phyloP scores from a whole-genome alignment of 2,329 filamentous ascomycete genomes.

The Endocalyx cinctus region DNA sequence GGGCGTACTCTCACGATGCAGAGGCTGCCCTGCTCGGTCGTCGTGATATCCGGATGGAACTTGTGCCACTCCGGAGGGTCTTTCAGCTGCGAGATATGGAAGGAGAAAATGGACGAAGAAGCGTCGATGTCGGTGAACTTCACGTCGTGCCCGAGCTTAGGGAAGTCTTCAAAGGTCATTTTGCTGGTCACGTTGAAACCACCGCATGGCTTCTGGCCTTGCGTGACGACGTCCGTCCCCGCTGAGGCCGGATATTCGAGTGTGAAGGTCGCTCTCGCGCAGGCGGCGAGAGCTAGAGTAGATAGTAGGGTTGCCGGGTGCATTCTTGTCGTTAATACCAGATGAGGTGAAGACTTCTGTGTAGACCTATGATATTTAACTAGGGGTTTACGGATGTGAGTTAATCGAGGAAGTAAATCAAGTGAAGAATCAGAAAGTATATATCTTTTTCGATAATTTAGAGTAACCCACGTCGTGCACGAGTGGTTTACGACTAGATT shows the following conservation, averaged over 20 bases:
- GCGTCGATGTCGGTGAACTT: not conserved
- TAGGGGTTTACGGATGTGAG: too few species aligned
- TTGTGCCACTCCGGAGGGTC: not conserved
- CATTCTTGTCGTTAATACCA: too few species aligned
- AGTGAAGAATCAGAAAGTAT: too few species aligned
- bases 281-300: constrained; percentile 5
- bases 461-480: too few species aligned
- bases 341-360: too few species aligned
- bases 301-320: too few species aligned
- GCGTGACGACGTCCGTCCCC: not conserved
- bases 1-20: not conserved
- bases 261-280: not conserved
- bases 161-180: not conserved
- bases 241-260: not conserved
- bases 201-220: not conserved
- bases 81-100: not conserved
- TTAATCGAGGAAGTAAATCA: too few species aligned
- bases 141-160: not conserved
- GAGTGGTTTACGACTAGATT: too few species aligned
- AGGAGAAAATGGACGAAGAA: not conserved
- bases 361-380: too few species aligned
- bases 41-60: not conserved
- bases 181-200: not conserved
- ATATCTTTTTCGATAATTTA: too few species aligned
- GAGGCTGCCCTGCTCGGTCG: not conserved